Percentiles rank a stretch among this genome's conserved stretches.
These are phyloP conservation scores for Calonectria henricotiae DNA, from an alignment of 2,329 filamentous ascomycete species.

Conservation along the genomic window DNA sequence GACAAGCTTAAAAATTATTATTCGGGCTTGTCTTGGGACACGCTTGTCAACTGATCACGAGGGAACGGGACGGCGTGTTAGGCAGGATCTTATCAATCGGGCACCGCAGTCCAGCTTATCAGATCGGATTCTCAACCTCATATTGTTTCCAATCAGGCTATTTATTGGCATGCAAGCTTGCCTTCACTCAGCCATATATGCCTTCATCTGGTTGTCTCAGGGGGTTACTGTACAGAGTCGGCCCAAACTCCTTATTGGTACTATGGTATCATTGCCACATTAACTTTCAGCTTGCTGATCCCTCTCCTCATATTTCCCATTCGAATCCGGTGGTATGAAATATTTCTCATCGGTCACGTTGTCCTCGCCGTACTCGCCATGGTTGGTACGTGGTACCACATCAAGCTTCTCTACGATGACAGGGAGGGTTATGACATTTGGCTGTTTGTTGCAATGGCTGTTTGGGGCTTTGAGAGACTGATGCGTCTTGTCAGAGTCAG, in stretches of 20 bases:
- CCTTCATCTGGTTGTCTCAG: constrained; percentile 56
- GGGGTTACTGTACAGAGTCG: constrained; percentile 51
- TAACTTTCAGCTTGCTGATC: constrained; percentile 54
- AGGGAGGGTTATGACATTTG: constrained; percentile 63
- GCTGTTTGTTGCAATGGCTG: constrained; percentile 50
- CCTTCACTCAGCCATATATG: constrained; percentile 65
- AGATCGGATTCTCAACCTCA: background rate
- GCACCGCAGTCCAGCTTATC: background rate
- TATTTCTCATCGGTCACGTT: constrained; percentile 65
- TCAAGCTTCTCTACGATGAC: constrained; percentile 56
- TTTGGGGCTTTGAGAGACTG: constrained; percentile 55
- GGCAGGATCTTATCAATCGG: constrained; percentile 43
- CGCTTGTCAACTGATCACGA: constrained; percentile 9
- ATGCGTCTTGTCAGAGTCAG: constrained; percentile 47
- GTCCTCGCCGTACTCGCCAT: constrained; percentile 60
- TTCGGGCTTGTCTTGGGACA: constrained; percentile 2
- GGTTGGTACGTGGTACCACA: constrained; percentile 63
- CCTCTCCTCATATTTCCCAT: constrained; percentile 57
- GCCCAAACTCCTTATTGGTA: constrained; percentile 59
- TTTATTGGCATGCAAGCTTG: constrained; percentile 56
- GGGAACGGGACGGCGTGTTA: background rate
- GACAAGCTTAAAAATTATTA: constrained; percentile 15
- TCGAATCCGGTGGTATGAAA: constrained; percentile 60
- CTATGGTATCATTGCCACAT: constrained; percentile 62
- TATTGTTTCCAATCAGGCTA: background rate